A percentile compares a stretch with the other conserved stretches of the same genome.
These are phyloP conservation scores for Boletales sp. DNA, from an alignment of 768 basidiomycete species.

Conservation along the genomic window DNA sequence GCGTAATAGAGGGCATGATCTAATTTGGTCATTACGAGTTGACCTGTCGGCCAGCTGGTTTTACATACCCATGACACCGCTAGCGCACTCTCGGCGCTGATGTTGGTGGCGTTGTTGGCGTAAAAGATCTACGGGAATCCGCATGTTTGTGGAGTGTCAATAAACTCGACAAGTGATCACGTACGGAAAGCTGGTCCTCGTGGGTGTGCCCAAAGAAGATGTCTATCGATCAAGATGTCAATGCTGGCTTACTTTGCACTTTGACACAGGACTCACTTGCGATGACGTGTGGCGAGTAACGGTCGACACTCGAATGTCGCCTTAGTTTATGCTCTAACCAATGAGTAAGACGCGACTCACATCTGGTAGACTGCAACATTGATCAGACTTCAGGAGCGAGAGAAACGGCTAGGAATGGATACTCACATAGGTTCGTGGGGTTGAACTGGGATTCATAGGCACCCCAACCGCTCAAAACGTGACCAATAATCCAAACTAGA, in stretches of 20 bases:
- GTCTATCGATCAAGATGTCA: constrained; percentile 30
- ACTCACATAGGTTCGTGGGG: constrained; percentile 44
- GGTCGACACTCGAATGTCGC: constrained; percentile 26
- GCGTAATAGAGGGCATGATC: constrained; percentile 57
- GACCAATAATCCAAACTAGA: constrained; percentile 48
- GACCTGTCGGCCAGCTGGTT: neutral
- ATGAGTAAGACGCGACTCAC: constrained; percentile 19
- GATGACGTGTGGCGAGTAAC: constrained; percentile 46
- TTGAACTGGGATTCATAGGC: constrained; percentile 38
- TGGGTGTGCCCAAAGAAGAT: constrained; percentile 75
- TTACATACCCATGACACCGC: constrained; percentile 44
- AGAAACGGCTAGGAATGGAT: no score
- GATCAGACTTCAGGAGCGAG: neutral
- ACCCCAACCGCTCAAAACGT: constrained; percentile 48
- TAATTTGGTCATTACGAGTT: neutral
- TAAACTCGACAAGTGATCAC: neutral
- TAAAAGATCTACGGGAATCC: constrained; percentile 55
- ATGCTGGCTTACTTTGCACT: neutral
- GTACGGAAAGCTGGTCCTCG: constrained; percentile 62
- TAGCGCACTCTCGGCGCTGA: constrained; percentile 51
- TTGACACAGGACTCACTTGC: constrained; percentile 32
- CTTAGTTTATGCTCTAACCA: no score
- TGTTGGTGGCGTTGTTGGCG: constrained; percentile 60
- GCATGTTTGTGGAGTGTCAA: neutral
- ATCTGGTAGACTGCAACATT: constrained; percentile 42